These are phyloP conservation scores for Entonaema liquescens DNA, from an alignment of 495 filamentous ascomycete genomes.

Conservation along the genomic window DNA sequence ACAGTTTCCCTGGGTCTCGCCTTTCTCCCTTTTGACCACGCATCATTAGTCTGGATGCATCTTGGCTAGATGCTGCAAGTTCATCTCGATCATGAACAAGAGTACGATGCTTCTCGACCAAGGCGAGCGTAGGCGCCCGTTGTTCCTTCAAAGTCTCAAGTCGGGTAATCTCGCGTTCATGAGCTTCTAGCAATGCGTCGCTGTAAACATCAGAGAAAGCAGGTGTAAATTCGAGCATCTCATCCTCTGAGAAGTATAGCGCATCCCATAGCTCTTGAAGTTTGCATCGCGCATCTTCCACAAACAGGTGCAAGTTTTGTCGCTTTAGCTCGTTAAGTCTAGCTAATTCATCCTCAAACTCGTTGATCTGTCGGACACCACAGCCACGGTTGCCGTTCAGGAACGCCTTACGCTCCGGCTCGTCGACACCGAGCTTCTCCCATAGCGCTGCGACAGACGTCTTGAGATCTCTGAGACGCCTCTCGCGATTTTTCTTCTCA, in stretches of 20 bases:
- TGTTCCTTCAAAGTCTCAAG: constrained; percentile 87
- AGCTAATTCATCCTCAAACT: constrained; percentile 88
- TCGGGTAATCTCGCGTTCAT: constrained; percentile 86
- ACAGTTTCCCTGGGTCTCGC: constrained; percentile 91
- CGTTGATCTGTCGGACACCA: constrained; percentile 87
- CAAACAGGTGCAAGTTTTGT: constrained; percentile 93
- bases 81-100: constrained; percentile 89
- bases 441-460: constrained; percentile 80
- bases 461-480: constrained; percentile 78
- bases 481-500: constrained; percentile 91
- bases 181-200: constrained; percentile 86
- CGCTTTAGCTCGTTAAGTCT: constrained; percentile 90
- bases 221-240: constrained; percentile 96
- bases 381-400: constrained; percentile 74
- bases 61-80: constrained; percentile 85
- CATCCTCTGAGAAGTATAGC: constrained; percentile 93
- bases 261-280: constrained; percentile 95
- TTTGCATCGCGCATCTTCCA: constrained; percentile 89
- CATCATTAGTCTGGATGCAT: constrained; percentile 90
- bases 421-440: constrained; percentile 86
- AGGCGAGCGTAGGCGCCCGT: constrained; percentile 79
- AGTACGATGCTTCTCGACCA: constrained; percentile 84
- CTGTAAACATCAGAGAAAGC: constrained; percentile 90
- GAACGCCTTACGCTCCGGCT: constrained; percentile 83
- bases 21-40: constrained; percentile 89